phyloP scores from a whole-genome alignment of 345 rosid species.

The Ceriops zippeliana region DNA sequence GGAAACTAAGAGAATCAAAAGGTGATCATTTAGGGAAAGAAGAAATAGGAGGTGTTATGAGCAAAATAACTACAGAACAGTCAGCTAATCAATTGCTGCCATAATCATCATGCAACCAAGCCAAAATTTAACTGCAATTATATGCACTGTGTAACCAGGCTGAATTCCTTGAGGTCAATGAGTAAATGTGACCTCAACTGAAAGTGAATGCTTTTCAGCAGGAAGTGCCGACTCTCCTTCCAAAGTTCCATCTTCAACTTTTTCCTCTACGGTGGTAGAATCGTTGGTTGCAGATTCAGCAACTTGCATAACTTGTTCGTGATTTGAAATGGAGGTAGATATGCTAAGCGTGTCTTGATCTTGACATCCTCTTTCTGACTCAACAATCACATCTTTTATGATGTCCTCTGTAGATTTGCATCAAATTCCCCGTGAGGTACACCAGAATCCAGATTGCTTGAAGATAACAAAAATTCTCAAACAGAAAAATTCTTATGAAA shows the following conservation, averaged over 20 bases:
- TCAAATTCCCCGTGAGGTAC: slow-evolving; percentile 7
- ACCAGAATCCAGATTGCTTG: neutral
- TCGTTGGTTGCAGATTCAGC: slow-evolving; percentile 21
- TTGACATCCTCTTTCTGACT: slow-evolving; percentile 37
- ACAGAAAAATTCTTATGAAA: neutral
- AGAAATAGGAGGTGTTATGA: too few species aligned
- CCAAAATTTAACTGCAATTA: neutral
- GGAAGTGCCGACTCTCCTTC: slow-evolving; percentile 20
- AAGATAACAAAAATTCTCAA: neutral
- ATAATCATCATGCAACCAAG: neutral
- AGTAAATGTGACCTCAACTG: slow-evolving; percentile 49
- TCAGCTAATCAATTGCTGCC: too few species aligned
- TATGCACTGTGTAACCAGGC: neutral
- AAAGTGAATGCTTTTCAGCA: slow-evolving; percentile 49
- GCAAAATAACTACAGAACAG: too few species aligned
- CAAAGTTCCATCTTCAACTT: slow-evolving; percentile 12
- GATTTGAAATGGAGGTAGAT: slow-evolving; percentile 31
- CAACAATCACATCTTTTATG: slow-evolving; percentile 25
- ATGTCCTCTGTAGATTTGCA: slow-evolving; percentile 21
- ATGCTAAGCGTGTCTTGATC: slow-evolving; percentile 32
- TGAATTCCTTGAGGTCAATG: neutral
- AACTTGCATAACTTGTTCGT: slow-evolving; percentile 11
- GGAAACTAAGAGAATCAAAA: neutral
- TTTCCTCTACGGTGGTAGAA: slow-evolving; percentile 20
- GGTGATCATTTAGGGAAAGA: too few species aligned